Conservation (phyloP, 352 stramenopile species). For the Halophytophthora batemanensis region DNA sequence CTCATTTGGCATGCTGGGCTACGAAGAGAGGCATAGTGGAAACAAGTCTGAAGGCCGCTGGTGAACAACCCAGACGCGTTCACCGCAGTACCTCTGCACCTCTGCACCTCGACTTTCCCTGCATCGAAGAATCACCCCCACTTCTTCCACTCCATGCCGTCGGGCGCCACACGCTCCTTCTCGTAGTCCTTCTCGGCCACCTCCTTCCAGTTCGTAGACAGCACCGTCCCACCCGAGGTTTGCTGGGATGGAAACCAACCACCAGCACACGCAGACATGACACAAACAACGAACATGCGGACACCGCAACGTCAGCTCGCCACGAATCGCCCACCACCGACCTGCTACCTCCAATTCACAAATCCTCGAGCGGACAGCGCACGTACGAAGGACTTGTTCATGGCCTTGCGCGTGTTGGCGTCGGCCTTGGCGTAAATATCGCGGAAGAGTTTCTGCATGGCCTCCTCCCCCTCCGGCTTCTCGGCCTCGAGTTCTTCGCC, state of each 20-base stretch:
- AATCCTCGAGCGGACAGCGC: not conserved
- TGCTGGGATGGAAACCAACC: conserved; percentile 43
- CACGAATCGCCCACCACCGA: not conserved
- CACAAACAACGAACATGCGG: conserved; percentile 1
- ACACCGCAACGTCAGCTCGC: conserved; percentile 1
- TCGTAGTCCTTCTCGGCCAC: conserved; percentile 90
- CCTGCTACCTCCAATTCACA: too few species aligned
- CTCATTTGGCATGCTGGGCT: too few species aligned
- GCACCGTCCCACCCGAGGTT: conserved; percentile 91
- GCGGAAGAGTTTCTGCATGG: conserved; percentile 89
- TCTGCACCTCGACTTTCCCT: too few species aligned
- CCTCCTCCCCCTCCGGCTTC: conserved; percentile 90
- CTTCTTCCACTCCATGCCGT: conserved; percentile 92
- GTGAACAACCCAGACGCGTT: too few species aligned
- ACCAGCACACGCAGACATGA: not conserved
- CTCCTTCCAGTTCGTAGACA: conserved; percentile 92
- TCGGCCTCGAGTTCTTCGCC: conserved; percentile 78
- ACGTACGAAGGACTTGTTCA: conserved; percentile 93
- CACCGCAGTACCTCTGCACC: too few species aligned
- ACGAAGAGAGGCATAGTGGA: too few species aligned
- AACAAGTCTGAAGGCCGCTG: too few species aligned
- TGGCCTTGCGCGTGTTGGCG: conserved; percentile 87
- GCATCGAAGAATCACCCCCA: conserved; percentile 59
- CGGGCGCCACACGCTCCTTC: conserved; percentile 75
- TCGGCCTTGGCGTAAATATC: conserved; percentile 93